phyloP scores from a whole-genome alignment of 331 rosid genomes.

The Malus hybrid region DNA sequence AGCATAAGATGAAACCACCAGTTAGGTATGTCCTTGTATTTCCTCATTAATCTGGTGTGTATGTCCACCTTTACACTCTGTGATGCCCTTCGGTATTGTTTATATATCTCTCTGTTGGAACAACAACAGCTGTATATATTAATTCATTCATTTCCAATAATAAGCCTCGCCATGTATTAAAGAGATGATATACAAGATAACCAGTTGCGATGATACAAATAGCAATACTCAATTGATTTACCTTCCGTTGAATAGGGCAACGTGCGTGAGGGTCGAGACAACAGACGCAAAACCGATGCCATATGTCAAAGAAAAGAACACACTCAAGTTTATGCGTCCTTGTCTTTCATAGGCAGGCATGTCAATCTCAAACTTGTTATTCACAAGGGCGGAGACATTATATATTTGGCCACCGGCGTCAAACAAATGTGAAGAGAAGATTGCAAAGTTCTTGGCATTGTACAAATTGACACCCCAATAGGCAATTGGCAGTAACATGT shows the following conservation, averaged over 20 bases:
- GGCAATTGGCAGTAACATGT: slow-evolving; percentile 11
- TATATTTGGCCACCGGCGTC: slow-evolving; percentile 19
- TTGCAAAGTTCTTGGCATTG: slow-evolving; percentile 27
- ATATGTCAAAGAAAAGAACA: slow-evolving; percentile 16
- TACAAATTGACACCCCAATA: slow-evolving; percentile 26
- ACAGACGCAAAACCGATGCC: slow-evolving; percentile 31
- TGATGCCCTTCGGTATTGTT: slow-evolving; percentile 9
- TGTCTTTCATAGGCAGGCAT: slow-evolving; percentile 9
- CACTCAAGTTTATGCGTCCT: slow-evolving; percentile 21
- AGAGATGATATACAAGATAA: not conserved
- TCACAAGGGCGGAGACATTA: slow-evolving; percentile 19
- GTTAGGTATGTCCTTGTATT: slow-evolving; percentile 27
- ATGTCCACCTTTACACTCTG: slow-evolving; percentile 16
- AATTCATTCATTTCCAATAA: too few relatives aligned
- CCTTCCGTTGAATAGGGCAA: slow-evolving; percentile 36
- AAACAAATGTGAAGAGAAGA: slow-evolving; percentile 27
- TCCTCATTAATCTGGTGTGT: slow-evolving; percentile 33
- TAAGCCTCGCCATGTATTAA: too few relatives aligned
- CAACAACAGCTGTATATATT: too few relatives aligned
- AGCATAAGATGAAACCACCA: slow-evolving; percentile 37
- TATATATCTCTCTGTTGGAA: slow-evolving; percentile 17
- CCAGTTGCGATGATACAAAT: not conserved
- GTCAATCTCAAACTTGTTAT: slow-evolving; percentile 25
- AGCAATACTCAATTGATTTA: not conserved
- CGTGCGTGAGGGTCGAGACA: slow-evolving; percentile 24